Base-by-base conservation (phyloP, 148 eudicot species). In the Chenopodium suecicum region DNA sequence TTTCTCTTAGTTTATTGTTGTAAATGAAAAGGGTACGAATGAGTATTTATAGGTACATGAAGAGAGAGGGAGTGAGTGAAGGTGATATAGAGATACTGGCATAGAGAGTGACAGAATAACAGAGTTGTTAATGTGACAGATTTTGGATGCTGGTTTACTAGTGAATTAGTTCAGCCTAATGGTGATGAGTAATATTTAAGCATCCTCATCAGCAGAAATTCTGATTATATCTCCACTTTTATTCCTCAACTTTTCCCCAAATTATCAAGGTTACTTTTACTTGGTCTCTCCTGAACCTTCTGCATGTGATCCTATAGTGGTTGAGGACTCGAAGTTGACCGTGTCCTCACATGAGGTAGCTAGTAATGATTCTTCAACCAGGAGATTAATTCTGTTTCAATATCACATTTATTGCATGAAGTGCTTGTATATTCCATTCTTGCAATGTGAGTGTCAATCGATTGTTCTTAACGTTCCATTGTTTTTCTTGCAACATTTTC, bases 81-180 rank as follows among this genome's bases (percentile, higher is more conserved):
- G 14, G 4, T 7, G 23, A 76, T 4, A 32, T 68, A 73, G 79
- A 74, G 34, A 27, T 7, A 17, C 74, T 22, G 27, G 47, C 20
- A 25, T 29, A 66, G 82, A 48, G 77, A 34, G 66, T 79, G 70
- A 78, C 54, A 73, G 63, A 54, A 16, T 72, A 76, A 81, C 82
- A 73, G 80, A 80, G 65, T 80, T 75, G 84, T 72, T 60, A 62
- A 80, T 62, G 70, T 86, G 82, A 70, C 74, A 73, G 76, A 48
- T 85, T 81, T 80, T n/a, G 82, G 65, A 80, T 67, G 68, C 87
- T 78, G 74, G 89, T 68, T 60, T 58, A 66, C 74, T 29, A 81
- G 82, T 82, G 85, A 79, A 83, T 87, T 87, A 78, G 89, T 84
- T 90, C 82, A 85, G 85, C 86, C 74, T 87, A 87, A 82, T 82